Evolutionary conservation across 2,329 filamentous ascomycete species (phyloP), one percentile per base, ranked within the genome.

Genomic region (Magnaporthiopsis poae): DNA sequence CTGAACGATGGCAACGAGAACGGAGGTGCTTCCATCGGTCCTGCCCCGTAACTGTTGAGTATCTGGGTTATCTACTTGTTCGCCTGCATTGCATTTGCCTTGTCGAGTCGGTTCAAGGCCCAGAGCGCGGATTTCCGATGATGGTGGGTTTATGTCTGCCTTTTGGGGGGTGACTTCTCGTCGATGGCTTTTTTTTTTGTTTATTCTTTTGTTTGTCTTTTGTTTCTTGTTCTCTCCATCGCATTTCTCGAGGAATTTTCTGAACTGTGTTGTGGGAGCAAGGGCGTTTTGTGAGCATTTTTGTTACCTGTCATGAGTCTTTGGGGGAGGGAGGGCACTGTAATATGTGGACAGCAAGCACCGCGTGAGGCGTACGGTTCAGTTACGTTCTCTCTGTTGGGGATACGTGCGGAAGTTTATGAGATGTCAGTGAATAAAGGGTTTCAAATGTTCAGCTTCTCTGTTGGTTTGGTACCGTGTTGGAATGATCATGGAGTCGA

Each of bases 1-100:
- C 77, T 88, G 18, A 71, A 69, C 1, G 74, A 73, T 61, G 72
- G 69, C 66, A 73, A 73, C 29, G 74, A 75, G n/a, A 68, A 68
- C 33, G 67, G 65, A 11, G 60, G 46, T 18, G 68, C 67, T 4
- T 64, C 56, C 12, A 31, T 60, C 2, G 31, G 15, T 27, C 21
- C 31, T 9, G 31, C 60, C 9, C 31, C 60, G 8, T 61, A 61
- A 25, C 18, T 56, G 18, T 52, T 52, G 46, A 5, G n/a, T 25
- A n/a, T 31, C 31, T 61, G n/a, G 12, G 12, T 25, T 15, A 31
- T 7, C 31, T 31, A 31, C 31, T 11, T 36, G 11, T 56, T 56
- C 46, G n/a, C 8, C 21, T 56, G n/a, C 21, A 18, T 18, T 18
- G 39, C 15, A 12, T 46, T 13, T 46, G 39, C 39, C 13, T 13